Evolutionary conservation across 164 flowering plant genomes (phyloP).

Genomic region (Vitis vinifera): DNA sequence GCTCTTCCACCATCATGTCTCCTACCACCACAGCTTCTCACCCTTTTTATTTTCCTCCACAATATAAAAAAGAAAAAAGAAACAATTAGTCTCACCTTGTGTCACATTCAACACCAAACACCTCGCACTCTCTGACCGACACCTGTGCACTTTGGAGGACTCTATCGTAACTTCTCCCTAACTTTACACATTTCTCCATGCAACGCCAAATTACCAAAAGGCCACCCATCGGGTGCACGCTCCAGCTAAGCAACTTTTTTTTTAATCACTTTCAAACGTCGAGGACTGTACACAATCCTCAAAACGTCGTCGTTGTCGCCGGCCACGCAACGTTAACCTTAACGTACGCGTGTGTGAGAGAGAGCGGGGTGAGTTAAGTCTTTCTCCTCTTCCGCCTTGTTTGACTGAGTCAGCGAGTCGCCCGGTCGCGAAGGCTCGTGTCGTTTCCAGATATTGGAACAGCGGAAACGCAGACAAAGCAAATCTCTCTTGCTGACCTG

Average conservation of each 20-base stretch:
- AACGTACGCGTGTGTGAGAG: background rate
- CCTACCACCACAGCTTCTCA: background rate
- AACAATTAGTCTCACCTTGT: background rate
- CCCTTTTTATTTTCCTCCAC: too few species aligned
- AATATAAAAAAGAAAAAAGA: too few species aligned
- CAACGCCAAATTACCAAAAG: background rate
- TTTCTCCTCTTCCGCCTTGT: slow-evolving; percentile 13
- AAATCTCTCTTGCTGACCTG: background rate
- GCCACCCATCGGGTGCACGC: background rate
- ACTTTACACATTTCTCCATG: background rate
- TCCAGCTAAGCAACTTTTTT: too few species aligned
- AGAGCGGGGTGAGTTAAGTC: slow-evolving; percentile 1
- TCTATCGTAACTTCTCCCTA: background rate
- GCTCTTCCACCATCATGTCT: slow-evolving; percentile 4
- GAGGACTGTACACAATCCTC: background rate
- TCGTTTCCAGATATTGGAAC: background rate
- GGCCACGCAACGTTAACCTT: slow-evolving; percentile 18
- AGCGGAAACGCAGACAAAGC: background rate
- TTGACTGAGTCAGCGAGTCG: slow-evolving; percentile 17
- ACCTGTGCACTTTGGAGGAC: background rate
- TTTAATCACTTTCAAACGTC: too few species aligned
- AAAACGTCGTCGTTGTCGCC: slow-evolving; percentile 1
- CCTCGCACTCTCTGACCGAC: too few species aligned
- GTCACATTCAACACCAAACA: too few species aligned
- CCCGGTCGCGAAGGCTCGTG: slow-evolving; percentile 3